Base-by-base conservation (phyloP, 2,329 filamentous ascomycete genomes). In the Colletotrichum agaves region DNA sequence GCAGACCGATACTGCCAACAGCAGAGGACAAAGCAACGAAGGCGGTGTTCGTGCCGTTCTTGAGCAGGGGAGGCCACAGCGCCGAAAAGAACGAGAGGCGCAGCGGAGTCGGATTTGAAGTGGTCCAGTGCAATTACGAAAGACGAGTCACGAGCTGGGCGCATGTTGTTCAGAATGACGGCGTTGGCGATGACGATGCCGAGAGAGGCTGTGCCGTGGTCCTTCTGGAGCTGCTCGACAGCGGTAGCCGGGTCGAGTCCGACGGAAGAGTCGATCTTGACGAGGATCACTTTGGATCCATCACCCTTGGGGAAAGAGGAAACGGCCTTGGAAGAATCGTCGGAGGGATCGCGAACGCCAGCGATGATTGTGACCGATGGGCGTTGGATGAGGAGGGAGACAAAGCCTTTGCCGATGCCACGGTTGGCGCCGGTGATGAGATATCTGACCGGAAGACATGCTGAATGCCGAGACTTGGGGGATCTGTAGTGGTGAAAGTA, bases 141-240 rank as follows among this genome's bases (percentile, higher is more conserved):
- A 0, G 77, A 75, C 33, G 71, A 79, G 7, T 71, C 59, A 7
- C 74, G 72, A 3, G 71, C 72, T 12, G 3, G 53, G 2, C 6
- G 5, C 39, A 10, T 4, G 31, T 27, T 23, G 61, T 53, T 11
- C 8, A 61, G 31, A 23, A 83, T 80, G 10, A 79, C 84, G 0
- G 85, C 85, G 72, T 88, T 88, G 60, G 85, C 82, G 61, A 89
- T 81, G 4, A 88, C 80, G 10, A 85, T 72, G 71, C 88, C 85
- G 4, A 88, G 73, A 35, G 77, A 72, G 6, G 72, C 69, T 62
- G 88, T 80, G 6, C 73, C 75, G 19, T 78, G 70, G 5, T 70
- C 53, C 2, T 59, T 31, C 1, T 74, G 69, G 0, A 83, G 73
- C 3, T 73, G 69, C 15, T 73, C 49, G 2, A 79, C 71, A 8